These are phyloP conservation scores for Sphaerobolus stellatus DNA, from an alignment of 1,284 basidiomycete species.

Conservation along the genomic window DNA sequence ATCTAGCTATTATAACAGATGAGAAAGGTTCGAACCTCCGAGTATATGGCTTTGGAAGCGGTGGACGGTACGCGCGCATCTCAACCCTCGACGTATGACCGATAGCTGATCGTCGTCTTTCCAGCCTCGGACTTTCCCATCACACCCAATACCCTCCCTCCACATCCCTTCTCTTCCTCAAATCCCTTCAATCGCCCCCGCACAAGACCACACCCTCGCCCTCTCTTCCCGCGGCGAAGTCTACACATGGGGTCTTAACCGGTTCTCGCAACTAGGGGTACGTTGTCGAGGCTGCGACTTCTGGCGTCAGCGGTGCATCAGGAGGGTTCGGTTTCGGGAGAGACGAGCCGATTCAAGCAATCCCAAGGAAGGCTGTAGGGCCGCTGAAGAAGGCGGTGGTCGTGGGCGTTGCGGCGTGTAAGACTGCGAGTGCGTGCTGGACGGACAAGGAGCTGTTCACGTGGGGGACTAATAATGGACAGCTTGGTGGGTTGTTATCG, in stretches of 20 bases:
- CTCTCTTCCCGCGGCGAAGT: constrained; percentile 82
- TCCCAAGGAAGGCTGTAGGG: constrained; percentile 75
- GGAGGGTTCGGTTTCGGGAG: constrained; percentile 25
- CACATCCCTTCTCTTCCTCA: constrained; percentile 62
- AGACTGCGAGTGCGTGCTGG: constrained; percentile 89
- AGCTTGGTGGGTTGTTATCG: constrained; percentile 61
- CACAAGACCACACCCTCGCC: constrained; percentile 92
- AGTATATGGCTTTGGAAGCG: constrained; percentile 84
- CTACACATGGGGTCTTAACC: constrained; percentile 88
- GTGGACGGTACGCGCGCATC: constrained; percentile 63
- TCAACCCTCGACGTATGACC: neutral
- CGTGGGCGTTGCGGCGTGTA: constrained; percentile 83
- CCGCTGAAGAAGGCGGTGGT: constrained; percentile 81
- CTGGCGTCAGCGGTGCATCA: no score
- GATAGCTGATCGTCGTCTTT: constrained; percentile 8
- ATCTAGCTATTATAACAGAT: constrained; percentile 66
- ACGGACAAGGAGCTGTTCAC: constrained; percentile 85
- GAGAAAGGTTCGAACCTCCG: constrained; percentile 73
- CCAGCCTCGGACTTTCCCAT: constrained; percentile 70
- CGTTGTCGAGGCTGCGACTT: constrained; percentile 58
- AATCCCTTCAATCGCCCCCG: constrained; percentile 73
- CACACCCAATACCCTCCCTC: constrained; percentile 80
- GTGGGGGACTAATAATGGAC: constrained; percentile 95
- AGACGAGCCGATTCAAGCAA: constrained; percentile 70
- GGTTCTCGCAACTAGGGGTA: constrained; percentile 91